Conservation (phyloP, 805 yeast species). For the Sporopachydermia quercuum region DNA sequence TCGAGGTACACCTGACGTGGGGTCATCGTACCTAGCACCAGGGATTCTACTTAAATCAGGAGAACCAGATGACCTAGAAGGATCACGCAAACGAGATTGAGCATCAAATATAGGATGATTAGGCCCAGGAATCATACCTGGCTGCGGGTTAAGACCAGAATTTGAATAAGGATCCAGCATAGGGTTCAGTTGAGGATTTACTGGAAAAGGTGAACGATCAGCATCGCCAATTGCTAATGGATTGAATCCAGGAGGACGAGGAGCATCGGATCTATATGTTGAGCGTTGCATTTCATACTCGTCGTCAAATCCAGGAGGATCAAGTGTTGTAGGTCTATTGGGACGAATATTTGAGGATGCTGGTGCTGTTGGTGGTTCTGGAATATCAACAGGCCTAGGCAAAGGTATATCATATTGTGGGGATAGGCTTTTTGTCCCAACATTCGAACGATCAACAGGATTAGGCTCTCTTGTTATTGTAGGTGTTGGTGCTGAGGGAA, state of each 20-base stretch:
- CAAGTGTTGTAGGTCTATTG: slow-evolving; percentile 2
- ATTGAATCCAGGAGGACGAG: slow-evolving; percentile 10
- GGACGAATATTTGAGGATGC: too few species aligned
- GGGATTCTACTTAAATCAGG: not conserved
- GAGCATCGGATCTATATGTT: slow-evolving; percentile 4
- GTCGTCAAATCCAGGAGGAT: slow-evolving; percentile 30
- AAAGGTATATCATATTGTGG: not conserved
- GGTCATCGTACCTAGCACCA: not conserved
- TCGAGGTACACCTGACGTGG: not conserved
- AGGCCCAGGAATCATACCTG: slow-evolving; percentile 12
- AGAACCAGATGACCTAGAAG: not conserved
- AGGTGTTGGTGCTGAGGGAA: slow-evolving; percentile 3
- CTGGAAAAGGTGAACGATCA: slow-evolving; percentile 25
- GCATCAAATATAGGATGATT: slow-evolving; percentile 10
- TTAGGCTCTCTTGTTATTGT: slow-evolving; percentile 5
- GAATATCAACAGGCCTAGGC: slow-evolving; percentile 6
- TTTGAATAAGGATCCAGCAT: slow-evolving; percentile 11
- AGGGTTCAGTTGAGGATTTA: slow-evolving; percentile 20
- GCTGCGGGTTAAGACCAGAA: slow-evolving; percentile 3
- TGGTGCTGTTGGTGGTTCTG: slow-evolving; percentile 9
- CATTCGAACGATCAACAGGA: slow-evolving; percentile 2
- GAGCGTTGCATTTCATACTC: slow-evolving; percentile 17
- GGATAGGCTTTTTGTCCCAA: not conserved
- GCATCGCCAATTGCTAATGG: slow-evolving; percentile 19
- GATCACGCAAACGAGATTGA: too few species aligned